Evolutionary conservation across 768 basidiomycete species (phyloP), one percentile per base, ranked within the genome.

Genomic region (Rhizopogon vulgaris): DNA sequence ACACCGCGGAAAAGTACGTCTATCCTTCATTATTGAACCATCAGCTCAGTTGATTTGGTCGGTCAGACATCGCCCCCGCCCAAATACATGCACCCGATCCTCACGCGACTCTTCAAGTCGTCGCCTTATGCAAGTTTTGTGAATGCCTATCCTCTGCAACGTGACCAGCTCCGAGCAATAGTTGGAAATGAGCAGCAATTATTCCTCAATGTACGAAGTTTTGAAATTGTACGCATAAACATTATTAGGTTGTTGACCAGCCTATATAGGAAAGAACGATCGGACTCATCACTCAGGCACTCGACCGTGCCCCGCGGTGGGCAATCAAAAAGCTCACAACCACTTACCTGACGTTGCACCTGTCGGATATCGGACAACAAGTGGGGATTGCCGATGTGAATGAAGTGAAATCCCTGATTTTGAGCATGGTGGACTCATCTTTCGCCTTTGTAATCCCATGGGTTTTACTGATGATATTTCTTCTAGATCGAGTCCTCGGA

Each of bases 291-390:
- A 65, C 72, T 36, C 83, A 84, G 55, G 86, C 81, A 2, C 70
- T 90, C 25, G 77, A 78, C 5, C 80, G 82, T 14, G 84, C 88
- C 0, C 86, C 89, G 0, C 75, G 86, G 17, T 92, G 91, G 83
- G 72, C 80, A 43, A 79, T 94, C 58, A 83, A 82, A 67, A 87
- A 83, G 63, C 79, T 94, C 52, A 93, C 87, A 0, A 79, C 79
- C 47, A 92, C 92, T 2, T 95, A 92, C 60, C 75, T 91, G 38
- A 90, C 87, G 0, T 79, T 92, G 14, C 78, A 84, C 34, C 69
- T 94, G 7, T 67, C 75, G 0, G 88, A 93, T 56, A 90, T 94
- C 46, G 84, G 78, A 3, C 74, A 73, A 14, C 60, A 65, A 2
- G 58, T 76, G 27, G 72, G 68, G 3, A 65, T 73, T 17, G 71